Conservation (phyloP, 768 basidiomycete genomes). For the Pleurotus sapidus region DNA sequence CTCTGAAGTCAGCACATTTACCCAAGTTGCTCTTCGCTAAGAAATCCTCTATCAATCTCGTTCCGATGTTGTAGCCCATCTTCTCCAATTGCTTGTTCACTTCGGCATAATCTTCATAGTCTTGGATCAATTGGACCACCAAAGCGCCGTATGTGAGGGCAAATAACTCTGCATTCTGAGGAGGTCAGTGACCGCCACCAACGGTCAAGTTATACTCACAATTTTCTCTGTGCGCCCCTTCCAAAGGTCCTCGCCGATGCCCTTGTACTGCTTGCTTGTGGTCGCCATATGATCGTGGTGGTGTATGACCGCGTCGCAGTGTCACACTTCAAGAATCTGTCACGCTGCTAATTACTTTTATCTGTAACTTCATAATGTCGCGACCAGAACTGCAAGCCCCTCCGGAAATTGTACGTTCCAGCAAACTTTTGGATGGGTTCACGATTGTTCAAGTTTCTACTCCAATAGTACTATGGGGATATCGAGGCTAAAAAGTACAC, state of each 20-base stretch:
- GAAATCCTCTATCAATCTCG: slow-evolving; percentile 94
- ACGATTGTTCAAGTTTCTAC: no score
- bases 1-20: slow-evolving; percentile 90
- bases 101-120: slow-evolving; percentile 96
- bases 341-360: no score
- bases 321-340: not conserved
- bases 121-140: slow-evolving; percentile 97
- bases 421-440: not conserved
- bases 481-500: slow-evolving; percentile 96
- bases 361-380: slow-evolving; percentile 50
- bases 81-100: slow-evolving; percentile 97
- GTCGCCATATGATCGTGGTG: slow-evolving; percentile 52
- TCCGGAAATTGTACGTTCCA: slow-evolving; percentile 77
- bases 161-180: slow-evolving; percentile 95
- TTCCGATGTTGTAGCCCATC: slow-evolving; percentile 99
- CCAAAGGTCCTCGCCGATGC: slow-evolving; percentile 93
- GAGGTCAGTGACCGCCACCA: slow-evolving; percentile 15
- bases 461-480: slow-evolving; percentile 90
- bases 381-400: slow-evolving; percentile 87
- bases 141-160: slow-evolving; percentile 96
- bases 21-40: slow-evolving; percentile 89
- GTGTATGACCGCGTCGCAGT: not conserved
- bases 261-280: slow-evolving; percentile 81
- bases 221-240: slow-evolving; percentile 94
- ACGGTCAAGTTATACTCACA: slow-evolving; percentile 41